Evolutionary conservation across 2,329 filamentous ascomycete species (phyloP), one percentile per base, ranked within the genome.

Genomic region (Aureobasidium sp.): DNA sequence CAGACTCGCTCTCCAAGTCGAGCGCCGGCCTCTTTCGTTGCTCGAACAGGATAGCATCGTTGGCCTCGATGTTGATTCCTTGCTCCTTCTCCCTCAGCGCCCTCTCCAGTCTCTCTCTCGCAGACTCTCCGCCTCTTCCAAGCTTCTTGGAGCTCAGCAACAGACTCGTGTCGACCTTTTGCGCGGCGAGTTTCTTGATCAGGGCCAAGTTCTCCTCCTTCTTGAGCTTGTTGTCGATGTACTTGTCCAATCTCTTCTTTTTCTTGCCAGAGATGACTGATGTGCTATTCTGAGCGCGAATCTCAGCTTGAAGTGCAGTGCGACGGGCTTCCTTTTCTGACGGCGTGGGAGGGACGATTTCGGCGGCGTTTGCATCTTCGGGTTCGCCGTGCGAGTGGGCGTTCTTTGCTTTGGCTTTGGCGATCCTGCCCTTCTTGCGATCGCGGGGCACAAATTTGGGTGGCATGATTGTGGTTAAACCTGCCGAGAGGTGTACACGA

Each of bases 171-270:
- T 97, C 92, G 67, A 94, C 84, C 70, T 88, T 91, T 61, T 85
- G 82, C 64, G 85, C 81, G 20, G 90, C 89, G 29, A 99, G 81
- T 72, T 94, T 92, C 71, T 89, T 89, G 68, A 97, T 81, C 34
- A 99, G 79, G 62, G 86, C 88, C 31, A 90, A 81, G 70, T 90
- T 96, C 74, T 97, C 93, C 71, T 99, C 94, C 74, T 96, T 97
- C 74, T 87, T 89, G 49, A 99, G 79, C 80, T 99, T 99, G 63
- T 84, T 94, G 70, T 97, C 92, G 73, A 88, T 85, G 67, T 88
- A 88, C 70, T 88, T 87, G 67, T 88, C 84, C 65, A 88, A 70
- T 60, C 86, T 78, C 76, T 88, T 88, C 67, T 84, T 80, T 74
- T 88, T 88, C 74, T 88, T 88, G 22, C 78, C 75, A 1, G 81